A percentile compares a stretch with the other conserved stretches of the same genome.
These are phyloP conservation scores for Bryum argenteum DNA, from an alignment of 225 moss, liverwort and hornwort species.

Conservation along the genomic window DNA sequence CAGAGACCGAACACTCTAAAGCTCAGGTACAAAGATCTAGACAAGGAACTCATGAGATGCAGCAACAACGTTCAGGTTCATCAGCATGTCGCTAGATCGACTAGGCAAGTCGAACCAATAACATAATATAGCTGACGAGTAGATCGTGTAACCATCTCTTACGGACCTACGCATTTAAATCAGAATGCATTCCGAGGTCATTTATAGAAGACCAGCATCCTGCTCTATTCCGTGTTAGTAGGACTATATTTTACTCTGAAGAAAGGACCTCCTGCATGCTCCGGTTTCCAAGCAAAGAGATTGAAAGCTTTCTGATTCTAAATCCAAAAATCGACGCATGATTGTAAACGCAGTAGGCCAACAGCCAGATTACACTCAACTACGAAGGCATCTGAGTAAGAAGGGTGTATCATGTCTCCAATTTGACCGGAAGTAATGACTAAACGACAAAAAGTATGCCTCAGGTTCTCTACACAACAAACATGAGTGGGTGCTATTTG, in stretches of 20 bases:
- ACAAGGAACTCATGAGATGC: not conserved
- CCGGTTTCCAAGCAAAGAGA: not conserved
- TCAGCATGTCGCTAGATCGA: not conserved
- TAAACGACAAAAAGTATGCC: constrained; percentile 1
- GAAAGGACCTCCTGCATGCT: not conserved
- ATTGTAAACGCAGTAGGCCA: not conserved
- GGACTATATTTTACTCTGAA: not conserved
- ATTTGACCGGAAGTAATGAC: constrained; percentile 12
- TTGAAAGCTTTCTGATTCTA: not conserved
- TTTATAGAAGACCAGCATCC: not conserved
- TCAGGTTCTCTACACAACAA: not conserved
- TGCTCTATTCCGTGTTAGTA: not conserved
- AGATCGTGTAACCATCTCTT: not conserved
- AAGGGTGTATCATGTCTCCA: not conserved
- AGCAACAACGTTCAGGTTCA: not conserved
- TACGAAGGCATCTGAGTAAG: constrained; percentile 18
- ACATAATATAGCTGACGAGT: not conserved
- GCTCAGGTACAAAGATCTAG: not conserved
- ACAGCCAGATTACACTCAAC: not conserved
- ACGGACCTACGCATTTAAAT: constrained; percentile 10
- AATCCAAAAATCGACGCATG: constrained; percentile 1
- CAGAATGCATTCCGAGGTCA: not conserved
- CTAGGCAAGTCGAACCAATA: not conserved
- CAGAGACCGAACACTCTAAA: not conserved
- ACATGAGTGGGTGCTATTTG: constrained; percentile 23